Conservation (phyloP, 2,329 filamentous ascomycete species). For the Fusarium fujikuroi region DNA sequence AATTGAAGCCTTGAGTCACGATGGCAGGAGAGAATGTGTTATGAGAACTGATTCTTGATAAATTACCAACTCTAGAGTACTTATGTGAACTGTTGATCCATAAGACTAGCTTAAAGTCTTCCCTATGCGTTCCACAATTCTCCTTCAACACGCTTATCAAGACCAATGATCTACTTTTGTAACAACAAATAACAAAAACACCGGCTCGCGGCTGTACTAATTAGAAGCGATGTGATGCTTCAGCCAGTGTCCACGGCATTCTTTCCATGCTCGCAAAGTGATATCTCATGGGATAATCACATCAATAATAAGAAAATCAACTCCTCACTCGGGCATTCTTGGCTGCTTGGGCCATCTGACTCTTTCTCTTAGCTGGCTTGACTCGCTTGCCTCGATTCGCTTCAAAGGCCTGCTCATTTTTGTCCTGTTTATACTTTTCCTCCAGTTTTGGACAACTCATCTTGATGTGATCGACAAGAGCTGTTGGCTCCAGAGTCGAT, state of each 20-base stretch:
- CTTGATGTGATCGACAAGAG: slow-evolving; percentile 11
- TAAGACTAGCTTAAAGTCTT: not conserved
- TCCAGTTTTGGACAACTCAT: not conserved
- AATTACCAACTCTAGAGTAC: not conserved
- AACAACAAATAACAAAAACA: not conserved
- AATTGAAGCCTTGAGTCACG: not conserved
- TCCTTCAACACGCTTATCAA: not conserved
- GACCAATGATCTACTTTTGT: not conserved
- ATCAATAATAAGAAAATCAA: not conserved
- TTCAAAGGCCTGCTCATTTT: not conserved
- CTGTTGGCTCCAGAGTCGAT: not conserved
- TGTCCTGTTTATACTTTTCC: not conserved
- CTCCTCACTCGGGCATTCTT: not conserved
- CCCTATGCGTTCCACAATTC: not conserved
- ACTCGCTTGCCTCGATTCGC: not conserved
- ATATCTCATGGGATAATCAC: not conserved
- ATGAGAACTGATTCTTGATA: not conserved
- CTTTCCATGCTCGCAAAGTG: not conserved
- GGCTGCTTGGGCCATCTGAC: not conserved
- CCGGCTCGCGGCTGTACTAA: not conserved
- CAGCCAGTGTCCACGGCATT: not conserved
- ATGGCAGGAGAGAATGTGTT: not conserved
- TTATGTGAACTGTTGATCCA: not conserved
- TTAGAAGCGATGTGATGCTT: not conserved
- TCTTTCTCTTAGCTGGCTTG: not conserved